Conservation (phyloP, 1,284 basidiomycete genomes). For the Hemileia vastatrix region DNA sequence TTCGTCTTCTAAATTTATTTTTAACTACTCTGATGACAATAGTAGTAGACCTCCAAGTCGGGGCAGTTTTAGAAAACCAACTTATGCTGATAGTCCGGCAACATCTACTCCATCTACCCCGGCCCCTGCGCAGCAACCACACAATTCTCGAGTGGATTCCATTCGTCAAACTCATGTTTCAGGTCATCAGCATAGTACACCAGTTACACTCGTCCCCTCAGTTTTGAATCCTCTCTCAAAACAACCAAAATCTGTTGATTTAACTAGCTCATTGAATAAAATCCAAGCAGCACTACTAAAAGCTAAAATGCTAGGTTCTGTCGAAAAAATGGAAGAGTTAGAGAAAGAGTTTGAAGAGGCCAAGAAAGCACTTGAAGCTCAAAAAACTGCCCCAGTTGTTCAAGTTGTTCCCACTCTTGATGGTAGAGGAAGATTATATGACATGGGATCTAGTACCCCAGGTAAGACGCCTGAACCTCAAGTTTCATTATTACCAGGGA, state of each 20-base stretch:
- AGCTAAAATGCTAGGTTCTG: constrained; percentile 68
- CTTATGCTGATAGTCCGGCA: constrained; percentile 44
- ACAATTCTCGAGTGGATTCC: too few relatives aligned
- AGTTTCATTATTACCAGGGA: constrained; percentile 59
- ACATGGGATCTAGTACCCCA: constrained; percentile 63
- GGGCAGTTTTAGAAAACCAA: constrained; percentile 68
- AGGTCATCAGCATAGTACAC: constrained; percentile 20
- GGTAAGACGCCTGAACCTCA: constrained; percentile 48
- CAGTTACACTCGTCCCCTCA: constrained; percentile 67
- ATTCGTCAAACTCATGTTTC: neutral
- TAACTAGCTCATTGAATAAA: constrained; percentile 64
- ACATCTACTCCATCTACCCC: too few relatives aligned
- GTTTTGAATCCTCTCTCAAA: constrained; percentile 61
- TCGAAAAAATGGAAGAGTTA: constrained; percentile 61
- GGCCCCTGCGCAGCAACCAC: too few relatives aligned
- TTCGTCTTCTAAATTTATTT: constrained; percentile 11
- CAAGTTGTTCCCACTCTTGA: constrained; percentile 86
- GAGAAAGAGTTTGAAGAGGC: constrained; percentile 69
- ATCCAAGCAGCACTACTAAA: constrained; percentile 85
- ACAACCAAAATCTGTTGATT: constrained; percentile 39
- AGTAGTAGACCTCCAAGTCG: constrained; percentile 53
- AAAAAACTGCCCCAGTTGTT: constrained; percentile 45
- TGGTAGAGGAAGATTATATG: constrained; percentile 73
- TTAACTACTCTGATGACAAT: constrained; percentile 15
- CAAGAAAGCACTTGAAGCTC: constrained; percentile 7